Conservation (phyloP, 129 eudicot genomes). For the Flaveria brownii region DNA sequence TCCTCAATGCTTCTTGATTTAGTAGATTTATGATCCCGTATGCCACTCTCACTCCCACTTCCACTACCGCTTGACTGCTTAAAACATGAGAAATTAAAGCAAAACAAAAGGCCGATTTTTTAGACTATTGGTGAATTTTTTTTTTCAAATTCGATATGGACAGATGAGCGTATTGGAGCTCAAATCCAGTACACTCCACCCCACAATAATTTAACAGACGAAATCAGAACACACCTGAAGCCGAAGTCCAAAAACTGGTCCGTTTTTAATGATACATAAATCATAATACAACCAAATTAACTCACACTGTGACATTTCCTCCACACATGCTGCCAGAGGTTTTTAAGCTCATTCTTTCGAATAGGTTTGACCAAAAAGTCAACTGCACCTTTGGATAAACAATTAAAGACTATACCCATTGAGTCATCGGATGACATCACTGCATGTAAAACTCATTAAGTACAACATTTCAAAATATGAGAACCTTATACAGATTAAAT, state of each 20-base stretch:
- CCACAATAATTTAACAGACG: constrained; percentile 33
- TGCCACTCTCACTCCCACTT: constrained; percentile 78
- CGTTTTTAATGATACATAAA: constrained; percentile 40
- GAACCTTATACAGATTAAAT: background rate
- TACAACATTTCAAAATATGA: constrained; percentile 13
- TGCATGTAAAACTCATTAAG: constrained; percentile 42
- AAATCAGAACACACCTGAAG: constrained; percentile 49
- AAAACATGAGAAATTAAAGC: constrained; percentile 40
- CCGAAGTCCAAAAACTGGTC: constrained; percentile 47
- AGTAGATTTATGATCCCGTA: constrained; percentile 42
- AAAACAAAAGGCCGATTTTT: constrained; percentile 26
- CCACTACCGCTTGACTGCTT: constrained; percentile 62
- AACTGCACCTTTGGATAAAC: constrained; percentile 88
- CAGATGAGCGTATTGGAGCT: constrained; percentile 45
- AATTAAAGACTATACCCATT: constrained; percentile 73
- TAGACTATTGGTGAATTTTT: constrained; percentile 25
- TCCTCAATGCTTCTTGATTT: constrained; percentile 49
- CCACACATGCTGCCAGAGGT: constrained; percentile 98
- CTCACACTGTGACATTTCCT: constrained; percentile 91
- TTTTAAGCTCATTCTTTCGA: constrained; percentile 84
- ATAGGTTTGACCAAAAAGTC: constrained; percentile 92
- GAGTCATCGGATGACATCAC: constrained; percentile 95
- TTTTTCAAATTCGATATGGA: constrained; percentile 35
- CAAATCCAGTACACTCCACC: constrained; percentile 42
- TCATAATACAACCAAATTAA: constrained; percentile 37